These are phyloP conservation scores for Clavulina sp. DNA, from an alignment of 768 basidiomycete species.

Conservation along the genomic window DNA sequence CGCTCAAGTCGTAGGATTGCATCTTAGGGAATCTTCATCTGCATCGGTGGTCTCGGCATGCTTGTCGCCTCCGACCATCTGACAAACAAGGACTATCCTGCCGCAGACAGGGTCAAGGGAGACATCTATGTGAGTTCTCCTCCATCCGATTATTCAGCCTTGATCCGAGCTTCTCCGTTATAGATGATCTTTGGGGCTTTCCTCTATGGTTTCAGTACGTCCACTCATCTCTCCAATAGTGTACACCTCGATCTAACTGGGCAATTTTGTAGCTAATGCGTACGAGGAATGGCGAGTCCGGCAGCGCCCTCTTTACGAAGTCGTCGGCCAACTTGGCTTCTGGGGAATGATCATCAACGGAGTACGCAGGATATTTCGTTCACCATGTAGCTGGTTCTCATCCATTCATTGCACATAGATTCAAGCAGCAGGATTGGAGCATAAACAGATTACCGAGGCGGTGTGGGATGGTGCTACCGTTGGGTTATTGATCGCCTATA, in stretches of 20 bases:
- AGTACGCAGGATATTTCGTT: no score
- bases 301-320: slow-evolving; percentile 64
- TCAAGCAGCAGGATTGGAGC: slow-evolving; percentile 56
- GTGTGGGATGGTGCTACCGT: slow-evolving; percentile 57
- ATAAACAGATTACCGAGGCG: slow-evolving; percentile 40
- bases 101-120: slow-evolving; percentile 51
- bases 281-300: slow-evolving; percentile 81
- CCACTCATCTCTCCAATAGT: neutral
- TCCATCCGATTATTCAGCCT: neutral
- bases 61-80: slow-evolving; percentile 65
- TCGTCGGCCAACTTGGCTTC: slow-evolving; percentile 74
- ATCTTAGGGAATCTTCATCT: slow-evolving; percentile 65
- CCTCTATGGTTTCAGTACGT: slow-evolving; percentile 70
- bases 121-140: slow-evolving; percentile 35
- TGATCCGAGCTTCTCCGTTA: neutral
- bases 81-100: slow-evolving; percentile 57
- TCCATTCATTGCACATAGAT: no score
- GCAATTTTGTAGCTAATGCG: slow-evolving; percentile 43
- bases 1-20: neutral
- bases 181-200: slow-evolving; percentile 68
- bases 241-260: neutral
- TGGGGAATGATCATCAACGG: slow-evolving; percentile 69
- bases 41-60: slow-evolving; percentile 56
- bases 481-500: slow-evolving; percentile 37
- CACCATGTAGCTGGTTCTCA: no score